Base-by-base conservation (phyloP, 164 flowering plant species). In the Protea cynaroides region DNA sequence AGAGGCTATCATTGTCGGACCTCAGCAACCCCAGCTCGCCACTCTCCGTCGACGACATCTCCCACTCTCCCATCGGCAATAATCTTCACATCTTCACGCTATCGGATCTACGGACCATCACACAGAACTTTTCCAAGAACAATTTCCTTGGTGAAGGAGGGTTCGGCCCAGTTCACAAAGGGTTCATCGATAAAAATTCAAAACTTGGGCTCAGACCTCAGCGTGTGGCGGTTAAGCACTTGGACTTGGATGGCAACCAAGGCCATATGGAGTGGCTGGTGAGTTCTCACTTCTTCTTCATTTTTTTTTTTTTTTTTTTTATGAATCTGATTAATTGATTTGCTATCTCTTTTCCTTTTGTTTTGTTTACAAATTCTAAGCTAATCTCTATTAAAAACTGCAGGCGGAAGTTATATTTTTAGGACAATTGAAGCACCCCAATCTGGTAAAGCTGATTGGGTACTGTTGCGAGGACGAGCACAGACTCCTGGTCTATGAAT, bases 61-160 rank as follows among this genome's bases (percentile, higher is more conserved):
- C 92, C 1, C 68, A 65, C 8, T 85, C 89, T 14, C 79, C 83
- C 6, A 80, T 69, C 3, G 88, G 88, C 0, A 81, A 88, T 0
- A 77, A 84, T 43, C 73, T 85, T 19, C 81, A 82, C 22, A 75
- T 60, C 0, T 87, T 87, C 64, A 79, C 83, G 8, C 74, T 81
- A 0, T 76, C 70, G 1, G 90, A 87, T 80, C 75, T 87, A 12
- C 82, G 74, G 69, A 56, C 81, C 43, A 82, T 85, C 50, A 85
- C 90, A 0, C 85, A 85, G 66, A 82, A 57, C 54, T 82, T 82
- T 70, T 81, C 93, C 0, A 70, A 88, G 3, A 63, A 72, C 49
- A 87, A 81, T 56, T 81, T 85, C 38, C 75, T 87, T n/a, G 93
- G 93, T 0, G 86, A 85, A 72, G 93, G 93, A 7, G 93, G 93